Percentiles rank a stretch among this genome's conserved stretches.
These are phyloP conservation scores for Globisporangium paroecandrum DNA, from an alignment of 352 stramenopile genomes.

Conservation along the genomic window DNA sequence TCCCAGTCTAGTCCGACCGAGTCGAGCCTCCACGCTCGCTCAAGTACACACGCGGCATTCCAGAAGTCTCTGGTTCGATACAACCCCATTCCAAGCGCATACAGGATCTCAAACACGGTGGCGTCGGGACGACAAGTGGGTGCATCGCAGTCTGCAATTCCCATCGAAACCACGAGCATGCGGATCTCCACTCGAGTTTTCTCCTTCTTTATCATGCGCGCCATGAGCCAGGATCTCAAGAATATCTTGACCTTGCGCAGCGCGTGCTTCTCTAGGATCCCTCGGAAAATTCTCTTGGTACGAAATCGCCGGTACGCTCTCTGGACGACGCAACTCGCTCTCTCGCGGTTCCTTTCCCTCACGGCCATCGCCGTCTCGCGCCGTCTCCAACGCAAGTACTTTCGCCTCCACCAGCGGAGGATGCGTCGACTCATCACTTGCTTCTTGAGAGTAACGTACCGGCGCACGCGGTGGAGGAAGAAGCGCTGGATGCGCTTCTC, in stretches of 20 bases:
- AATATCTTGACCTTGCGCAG: slow-evolving; percentile 28
- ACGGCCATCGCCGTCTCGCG: slow-evolving; percentile 15
- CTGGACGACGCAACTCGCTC: slow-evolving; percentile 47
- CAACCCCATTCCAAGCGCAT: slow-evolving; percentile 34
- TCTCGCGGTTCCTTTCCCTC: slow-evolving; percentile 15
- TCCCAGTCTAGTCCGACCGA: slow-evolving; percentile 2
- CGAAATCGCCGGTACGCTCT: slow-evolving; percentile 28
- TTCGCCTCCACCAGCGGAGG: slow-evolving; percentile 42
- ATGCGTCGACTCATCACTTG: slow-evolving; percentile 44
- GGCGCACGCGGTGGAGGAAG: slow-evolving; percentile 39
- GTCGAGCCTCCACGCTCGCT: slow-evolving; percentile 25
- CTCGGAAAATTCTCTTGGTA: slow-evolving; percentile 26
- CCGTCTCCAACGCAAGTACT: slow-evolving; percentile 25
- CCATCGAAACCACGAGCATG: slow-evolving; percentile 15
- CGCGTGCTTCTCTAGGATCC: slow-evolving; percentile 32
- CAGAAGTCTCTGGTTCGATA: slow-evolving; percentile 51
- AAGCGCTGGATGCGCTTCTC: slow-evolving; percentile 42
- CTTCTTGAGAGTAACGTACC: slow-evolving; percentile 45
- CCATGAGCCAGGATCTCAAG: slow-evolving; percentile 47
- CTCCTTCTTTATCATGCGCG: slow-evolving; percentile 42
- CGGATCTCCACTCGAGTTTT: slow-evolving; percentile 28
- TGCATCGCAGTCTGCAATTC: neutral
- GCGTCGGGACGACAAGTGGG: slow-evolving; percentile 19
- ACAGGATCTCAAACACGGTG: slow-evolving; percentile 31
- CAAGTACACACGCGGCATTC: slow-evolving; percentile 50